Evolutionary conservation across 495 filamentous ascomycete species (phyloP).

Genomic region (Talaromyces ruber): DNA sequence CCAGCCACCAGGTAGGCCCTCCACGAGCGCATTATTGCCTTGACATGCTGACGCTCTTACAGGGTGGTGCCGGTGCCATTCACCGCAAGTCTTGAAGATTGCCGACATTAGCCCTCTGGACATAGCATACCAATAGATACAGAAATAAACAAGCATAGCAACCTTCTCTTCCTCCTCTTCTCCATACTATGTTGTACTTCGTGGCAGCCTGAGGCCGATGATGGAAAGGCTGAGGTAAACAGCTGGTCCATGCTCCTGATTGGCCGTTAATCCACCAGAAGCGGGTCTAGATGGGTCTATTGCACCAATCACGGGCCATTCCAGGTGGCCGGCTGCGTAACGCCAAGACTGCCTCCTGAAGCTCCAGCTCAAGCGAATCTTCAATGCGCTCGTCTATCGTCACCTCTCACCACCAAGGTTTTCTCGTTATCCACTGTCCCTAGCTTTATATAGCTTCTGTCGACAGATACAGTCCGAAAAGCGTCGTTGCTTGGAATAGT

Average conservation of each 20-base stretch:
- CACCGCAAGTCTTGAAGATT: neutral
- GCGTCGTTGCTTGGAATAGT: neutral
- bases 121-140: neutral
- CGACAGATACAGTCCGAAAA: neutral
- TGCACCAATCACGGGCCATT: neutral
- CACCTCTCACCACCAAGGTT: neutral
- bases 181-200: neutral
- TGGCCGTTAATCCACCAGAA: neutral
- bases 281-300: neutral
- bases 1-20: slow-evolving; percentile 72
- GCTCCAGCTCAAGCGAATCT: neutral
- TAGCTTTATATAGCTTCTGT: neutral
- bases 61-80: neutral
- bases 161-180: neutral
- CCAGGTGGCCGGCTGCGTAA: neutral
- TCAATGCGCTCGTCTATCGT: neutral
- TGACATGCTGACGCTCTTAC: neutral
- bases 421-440: neutral
- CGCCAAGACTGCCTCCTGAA: slow-evolving; percentile 2
- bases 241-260: neutral
- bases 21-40: neutral
- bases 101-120: neutral
- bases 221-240: neutral
- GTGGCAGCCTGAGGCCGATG: neutral
- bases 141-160: neutral